These are phyloP conservation scores for Cicer judaicum DNA, from an alignment of 306 rosid species.

Conservation along the genomic window DNA sequence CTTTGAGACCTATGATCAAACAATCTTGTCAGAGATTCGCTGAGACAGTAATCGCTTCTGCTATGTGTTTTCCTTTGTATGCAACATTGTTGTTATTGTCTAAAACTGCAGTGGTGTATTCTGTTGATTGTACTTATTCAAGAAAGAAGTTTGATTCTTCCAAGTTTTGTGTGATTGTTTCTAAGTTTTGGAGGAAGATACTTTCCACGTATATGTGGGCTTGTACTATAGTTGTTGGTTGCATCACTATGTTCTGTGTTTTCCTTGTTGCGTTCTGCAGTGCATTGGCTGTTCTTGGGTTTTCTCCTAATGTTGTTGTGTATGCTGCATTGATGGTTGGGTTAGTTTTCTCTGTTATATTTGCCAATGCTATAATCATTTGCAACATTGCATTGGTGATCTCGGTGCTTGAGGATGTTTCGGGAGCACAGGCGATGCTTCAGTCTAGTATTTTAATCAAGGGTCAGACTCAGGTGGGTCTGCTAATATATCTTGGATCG, in stretches of 20 bases:
- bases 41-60: constrained; percentile 65
- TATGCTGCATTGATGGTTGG: constrained; percentile 72
- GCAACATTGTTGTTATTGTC: constrained; percentile 69
- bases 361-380: constrained; percentile 84
- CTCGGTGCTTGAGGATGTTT: constrained; percentile 85
- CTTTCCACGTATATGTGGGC: constrained; percentile 70
- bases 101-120: constrained; percentile 78
- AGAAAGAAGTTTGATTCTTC: constrained; percentile 65
- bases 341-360: constrained; percentile 70
- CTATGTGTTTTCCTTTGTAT: constrained; percentile 73
- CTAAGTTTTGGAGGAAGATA: constrained; percentile 80
- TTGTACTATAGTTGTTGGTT: constrained; percentile 68
- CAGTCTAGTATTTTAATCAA: constrained; percentile 70
- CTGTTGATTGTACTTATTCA: constrained; percentile 86
- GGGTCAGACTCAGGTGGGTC: constrained; percentile 94
- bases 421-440: constrained; percentile 89
- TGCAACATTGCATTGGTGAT: constrained; percentile 82
- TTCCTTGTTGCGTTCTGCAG: constrained; percentile 76
- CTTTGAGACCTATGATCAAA: constrained; percentile 74
- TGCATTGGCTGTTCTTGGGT: constrained; percentile 64
- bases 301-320: constrained; percentile 55
- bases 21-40: constrained; percentile 82
- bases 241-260: constrained; percentile 72
- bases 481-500: constrained; percentile 82
- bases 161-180: constrained; percentile 60